A percentile compares a stretch with the other conserved stretches of the same genome.
These are phyloP conservation scores for Pleurotus sapidus DNA, from an alignment of 768 basidiomycete species.

Conservation along the genomic window DNA sequence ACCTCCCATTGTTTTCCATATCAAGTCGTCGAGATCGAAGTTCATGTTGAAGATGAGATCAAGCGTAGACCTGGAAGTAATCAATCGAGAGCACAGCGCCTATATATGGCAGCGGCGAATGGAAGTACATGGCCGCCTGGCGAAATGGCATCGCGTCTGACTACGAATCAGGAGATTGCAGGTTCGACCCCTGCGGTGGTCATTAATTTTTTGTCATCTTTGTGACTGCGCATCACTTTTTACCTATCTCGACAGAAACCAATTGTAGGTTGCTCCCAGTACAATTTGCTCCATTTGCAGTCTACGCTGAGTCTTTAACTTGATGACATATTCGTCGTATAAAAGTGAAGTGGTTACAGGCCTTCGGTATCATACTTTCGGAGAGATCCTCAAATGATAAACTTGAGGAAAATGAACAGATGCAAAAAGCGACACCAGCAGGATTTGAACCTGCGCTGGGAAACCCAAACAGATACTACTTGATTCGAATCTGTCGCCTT, in stretches of 20 bases:
- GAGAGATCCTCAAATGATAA: too few species aligned
- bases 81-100: neutral
- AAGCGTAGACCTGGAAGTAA: neutral
- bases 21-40: neutral
- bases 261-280: neutral
- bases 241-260: neutral
- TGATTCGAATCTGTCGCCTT: conserved; percentile 70
- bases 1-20: neutral
- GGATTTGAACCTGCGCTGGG: conserved; percentile 35
- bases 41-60: neutral
- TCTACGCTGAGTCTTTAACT: too few species aligned
- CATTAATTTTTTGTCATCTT: conserved; percentile 30
- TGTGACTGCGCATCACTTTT: neutral
- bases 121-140: conserved; percentile 60
- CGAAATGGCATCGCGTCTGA: conserved; percentile 94
- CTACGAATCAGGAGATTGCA: conserved; percentile 94
- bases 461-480: conserved; percentile 25
- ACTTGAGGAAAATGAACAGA: neutral
- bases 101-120: neutral
- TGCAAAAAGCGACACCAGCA: conserved; percentile 26
- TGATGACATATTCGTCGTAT: too few species aligned
- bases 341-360: too few species aligned
- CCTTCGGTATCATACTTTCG: too few species aligned
- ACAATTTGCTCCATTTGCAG: too few species aligned
- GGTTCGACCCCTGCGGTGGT: conserved; percentile 90